Evolutionary conservation across 176 grass and related monocot species (phyloP).

Genomic region (Phyllostachys edulis): DNA sequence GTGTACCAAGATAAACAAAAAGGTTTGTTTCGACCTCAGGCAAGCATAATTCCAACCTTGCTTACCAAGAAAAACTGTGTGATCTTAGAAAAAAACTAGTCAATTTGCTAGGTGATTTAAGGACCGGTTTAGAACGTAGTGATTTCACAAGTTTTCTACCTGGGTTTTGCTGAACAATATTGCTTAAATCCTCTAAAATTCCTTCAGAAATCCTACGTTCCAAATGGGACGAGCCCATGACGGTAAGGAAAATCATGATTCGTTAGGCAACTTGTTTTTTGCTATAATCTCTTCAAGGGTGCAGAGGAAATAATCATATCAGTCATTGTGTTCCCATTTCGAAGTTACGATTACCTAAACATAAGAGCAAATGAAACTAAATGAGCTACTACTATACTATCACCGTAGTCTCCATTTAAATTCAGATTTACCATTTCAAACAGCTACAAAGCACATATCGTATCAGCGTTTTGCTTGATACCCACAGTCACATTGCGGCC

Average conservation of each 20-base stretch:
- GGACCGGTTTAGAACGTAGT: not conserved
- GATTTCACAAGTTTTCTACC: not conserved
- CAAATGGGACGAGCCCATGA: not conserved
- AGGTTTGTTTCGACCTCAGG: not conserved
- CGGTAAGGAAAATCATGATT: not conserved
- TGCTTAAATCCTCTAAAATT: not conserved
- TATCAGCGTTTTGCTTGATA: constrained; percentile 17
- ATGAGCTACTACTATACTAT: not conserved
- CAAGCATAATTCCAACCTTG: constrained; percentile 37
- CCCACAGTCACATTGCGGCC: not conserved
- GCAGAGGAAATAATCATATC: not conserved
- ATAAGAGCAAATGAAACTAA: not conserved
- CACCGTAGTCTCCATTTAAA: not conserved
- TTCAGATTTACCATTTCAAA: not conserved
- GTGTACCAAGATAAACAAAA: not conserved
- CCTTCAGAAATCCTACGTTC: not conserved
- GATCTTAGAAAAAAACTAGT: not conserved
- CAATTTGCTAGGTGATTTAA: not conserved
- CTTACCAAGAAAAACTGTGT: not conserved
- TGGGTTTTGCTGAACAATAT: not conserved
- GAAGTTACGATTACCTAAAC: not conserved
- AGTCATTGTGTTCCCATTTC: not conserved
- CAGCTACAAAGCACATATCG: not conserved
- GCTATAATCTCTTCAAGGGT: not conserved
- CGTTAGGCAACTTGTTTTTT: not conserved